These are phyloP conservation scores for Colletotrichum aenigma DNA, from an alignment of 2,329 filamentous ascomycete species.

Conservation along the genomic window DNA sequence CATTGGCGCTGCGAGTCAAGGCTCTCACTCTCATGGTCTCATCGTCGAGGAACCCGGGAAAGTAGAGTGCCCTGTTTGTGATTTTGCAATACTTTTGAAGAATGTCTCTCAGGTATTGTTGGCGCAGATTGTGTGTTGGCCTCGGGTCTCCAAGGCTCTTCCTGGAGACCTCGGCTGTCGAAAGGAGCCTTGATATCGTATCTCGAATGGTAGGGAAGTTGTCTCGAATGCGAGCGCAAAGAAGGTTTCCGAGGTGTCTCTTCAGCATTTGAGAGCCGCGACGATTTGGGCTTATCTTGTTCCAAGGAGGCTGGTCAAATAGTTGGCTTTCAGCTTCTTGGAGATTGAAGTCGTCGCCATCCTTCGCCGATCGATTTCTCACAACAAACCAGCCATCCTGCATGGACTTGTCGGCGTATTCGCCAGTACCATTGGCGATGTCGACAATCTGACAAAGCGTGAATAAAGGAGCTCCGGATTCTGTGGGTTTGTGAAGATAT, in stretches of 20 bases:
- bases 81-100: constrained; percentile 26
- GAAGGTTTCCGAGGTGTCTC: constrained; percentile 29
- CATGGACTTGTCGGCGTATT: not conserved
- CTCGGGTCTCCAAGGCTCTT: constrained; percentile 29
- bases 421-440: constrained; percentile 3
- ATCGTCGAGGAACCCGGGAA: constrained; percentile 25
- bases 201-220: constrained; percentile 34
- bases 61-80: constrained; percentile 23
- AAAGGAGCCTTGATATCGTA: constrained; percentile 25
- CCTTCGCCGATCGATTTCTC: constrained; percentile 31
- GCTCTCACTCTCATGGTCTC: constrained; percentile 2
- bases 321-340: constrained; percentile 28
- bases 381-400: constrained; percentile 40
- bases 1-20: constrained; percentile 21
- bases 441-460: not conserved
- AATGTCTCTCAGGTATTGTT: constrained; percentile 28
- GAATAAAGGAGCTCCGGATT: no score
- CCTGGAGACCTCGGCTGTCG: constrained; percentile 9
- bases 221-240: constrained; percentile 36
- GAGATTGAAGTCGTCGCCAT: constrained; percentile 28
- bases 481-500: fast-evolving
- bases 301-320: constrained; percentile 33
- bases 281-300: constrained; percentile 22
- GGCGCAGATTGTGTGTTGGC: constrained; percentile 22
- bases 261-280: constrained; percentile 33